Evolutionary conservation across 257 asterid species (phyloP).

Genomic region (Coffea eugenioides): DNA sequence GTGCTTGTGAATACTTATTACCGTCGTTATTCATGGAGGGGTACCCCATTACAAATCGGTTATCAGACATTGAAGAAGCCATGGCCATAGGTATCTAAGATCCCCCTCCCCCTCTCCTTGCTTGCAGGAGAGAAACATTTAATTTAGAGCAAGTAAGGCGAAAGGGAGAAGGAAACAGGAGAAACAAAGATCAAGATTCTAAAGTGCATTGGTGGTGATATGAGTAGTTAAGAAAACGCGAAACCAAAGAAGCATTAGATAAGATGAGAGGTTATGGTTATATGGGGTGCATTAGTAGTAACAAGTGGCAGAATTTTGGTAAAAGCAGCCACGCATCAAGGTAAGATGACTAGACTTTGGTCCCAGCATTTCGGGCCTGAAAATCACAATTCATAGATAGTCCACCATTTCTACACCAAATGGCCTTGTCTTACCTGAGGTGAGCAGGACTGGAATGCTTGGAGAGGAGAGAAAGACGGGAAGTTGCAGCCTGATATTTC

Average conservation of each 20-base stretch:
- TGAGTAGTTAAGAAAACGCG: background rate
- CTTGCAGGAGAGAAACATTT: background rate
- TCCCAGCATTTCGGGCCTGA: background rate
- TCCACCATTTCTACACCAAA: background rate
- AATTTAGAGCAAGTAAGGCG: background rate
- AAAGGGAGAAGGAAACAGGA: background rate
- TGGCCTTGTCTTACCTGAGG: background rate
- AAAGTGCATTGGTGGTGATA: background rate
- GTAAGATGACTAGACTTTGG: background rate
- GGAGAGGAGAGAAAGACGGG: background rate
- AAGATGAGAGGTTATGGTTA: background rate
- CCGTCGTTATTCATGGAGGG: conserved; percentile 22
- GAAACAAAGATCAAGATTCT: background rate
- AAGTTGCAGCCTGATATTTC: too few species aligned
- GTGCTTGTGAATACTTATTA: background rate
- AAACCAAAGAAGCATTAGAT: background rate
- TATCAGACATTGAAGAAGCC: conserved; percentile 26
- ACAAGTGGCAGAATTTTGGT: background rate
- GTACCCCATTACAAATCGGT: conserved; percentile 32
- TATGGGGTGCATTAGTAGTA: background rate
- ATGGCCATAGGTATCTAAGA: conserved; percentile 4
- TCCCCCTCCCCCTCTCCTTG: conserved; percentile 14
- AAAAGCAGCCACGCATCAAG: background rate
- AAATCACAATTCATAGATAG: background rate
- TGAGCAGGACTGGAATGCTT: background rate